These are phyloP conservation scores for Nannizzia gypsea DNA, from an alignment of 2,329 filamentous ascomycete genomes.

Conservation along the genomic window DNA sequence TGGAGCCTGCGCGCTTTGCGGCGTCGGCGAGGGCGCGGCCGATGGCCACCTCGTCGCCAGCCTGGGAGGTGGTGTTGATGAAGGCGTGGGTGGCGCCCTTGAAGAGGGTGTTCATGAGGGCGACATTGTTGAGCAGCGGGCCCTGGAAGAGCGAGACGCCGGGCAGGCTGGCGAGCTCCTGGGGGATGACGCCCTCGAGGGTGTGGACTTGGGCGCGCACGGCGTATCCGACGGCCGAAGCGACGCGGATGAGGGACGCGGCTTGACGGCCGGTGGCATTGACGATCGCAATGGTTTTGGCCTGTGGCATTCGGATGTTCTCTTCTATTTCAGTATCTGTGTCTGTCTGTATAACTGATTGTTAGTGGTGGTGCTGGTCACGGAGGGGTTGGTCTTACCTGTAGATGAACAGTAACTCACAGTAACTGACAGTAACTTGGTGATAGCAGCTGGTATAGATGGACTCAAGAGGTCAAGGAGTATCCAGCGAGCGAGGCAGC, in stretches of 20 bases:
- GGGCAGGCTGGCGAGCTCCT: conserved; percentile 69
- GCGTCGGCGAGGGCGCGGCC: conserved; percentile 81
- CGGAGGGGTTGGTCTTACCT: no score
- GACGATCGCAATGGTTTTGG: conserved; percentile 77
- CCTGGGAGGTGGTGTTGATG: conserved; percentile 92
- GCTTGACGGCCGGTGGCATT: conserved; percentile 94
- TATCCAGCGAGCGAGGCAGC: not conserved
- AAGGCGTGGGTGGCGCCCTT: conserved; percentile 77
- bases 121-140: conserved; percentile 56
- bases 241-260: conserved; percentile 86
- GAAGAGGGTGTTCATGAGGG: conserved; percentile 67
- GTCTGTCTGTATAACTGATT: no score
- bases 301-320: conserved; percentile 29
- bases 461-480: not conserved
- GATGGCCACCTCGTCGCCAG: conserved; percentile 78
- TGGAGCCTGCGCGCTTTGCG: conserved; percentile 62
- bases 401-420: no score
- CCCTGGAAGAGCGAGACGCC: conserved; percentile 66
- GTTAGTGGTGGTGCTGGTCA: no score
- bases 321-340: not conserved
- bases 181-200: conserved; percentile 73
- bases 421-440: no score
- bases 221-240: conserved; percentile 82
- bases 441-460: no score
- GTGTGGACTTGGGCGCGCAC: conserved; percentile 87